Percentiles rank a stretch among this genome's conserved stretches.
Conservation (phyloP, 352 stramenopile species). For the Phytophthora melonis region DNA sequence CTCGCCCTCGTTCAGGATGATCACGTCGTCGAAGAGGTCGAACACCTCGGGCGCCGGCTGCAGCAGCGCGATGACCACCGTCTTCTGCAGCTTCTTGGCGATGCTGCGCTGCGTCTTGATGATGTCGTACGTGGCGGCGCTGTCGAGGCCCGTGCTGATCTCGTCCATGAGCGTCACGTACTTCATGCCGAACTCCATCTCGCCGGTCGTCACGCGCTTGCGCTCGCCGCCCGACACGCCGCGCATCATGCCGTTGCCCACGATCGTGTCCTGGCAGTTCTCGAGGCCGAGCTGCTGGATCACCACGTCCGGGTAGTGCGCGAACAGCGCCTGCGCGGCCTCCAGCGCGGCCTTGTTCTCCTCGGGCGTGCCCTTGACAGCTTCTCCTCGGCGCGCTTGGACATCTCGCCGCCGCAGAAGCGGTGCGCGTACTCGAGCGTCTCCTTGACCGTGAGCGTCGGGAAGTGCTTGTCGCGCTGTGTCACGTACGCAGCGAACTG, state of each 20-base stretch:
- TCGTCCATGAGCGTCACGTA: slow-evolving; percentile 83
- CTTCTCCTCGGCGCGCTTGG: slow-evolving; percentile 47
- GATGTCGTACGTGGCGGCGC: slow-evolving; percentile 66
- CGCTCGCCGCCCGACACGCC: slow-evolving; percentile 88
- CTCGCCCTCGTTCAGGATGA: slow-evolving; percentile 31
- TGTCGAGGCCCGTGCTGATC: slow-evolving; percentile 69
- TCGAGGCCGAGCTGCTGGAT: slow-evolving; percentile 11
- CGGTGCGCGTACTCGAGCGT: slow-evolving; percentile 63
- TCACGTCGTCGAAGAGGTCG: slow-evolving; percentile 28
- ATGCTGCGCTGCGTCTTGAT: slow-evolving; percentile 58
- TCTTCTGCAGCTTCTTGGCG: slow-evolving; percentile 57
- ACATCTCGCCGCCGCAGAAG: slow-evolving; percentile 58
- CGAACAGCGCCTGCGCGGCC: slow-evolving; percentile 21
- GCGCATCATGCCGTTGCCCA: slow-evolving; percentile 10
- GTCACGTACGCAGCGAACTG: slow-evolving; percentile 57
- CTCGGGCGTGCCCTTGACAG: slow-evolving; percentile 51
- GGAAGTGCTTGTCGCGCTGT: slow-evolving; percentile 49
- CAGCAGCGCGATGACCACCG: slow-evolving; percentile 78
- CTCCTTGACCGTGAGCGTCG: slow-evolving; percentile 28
- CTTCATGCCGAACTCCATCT: slow-evolving; percentile 91
- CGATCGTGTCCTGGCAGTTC: no score
- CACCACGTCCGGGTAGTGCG: slow-evolving; percentile 42
- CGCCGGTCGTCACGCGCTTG: slow-evolving; percentile 91
- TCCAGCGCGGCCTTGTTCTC: slow-evolving; percentile 42
- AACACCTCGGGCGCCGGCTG: no score